These are phyloP conservation scores for Coprinopsis cinerea DNA, from an alignment of 768 basidiomycete genomes.

Conservation along the genomic window DNA sequence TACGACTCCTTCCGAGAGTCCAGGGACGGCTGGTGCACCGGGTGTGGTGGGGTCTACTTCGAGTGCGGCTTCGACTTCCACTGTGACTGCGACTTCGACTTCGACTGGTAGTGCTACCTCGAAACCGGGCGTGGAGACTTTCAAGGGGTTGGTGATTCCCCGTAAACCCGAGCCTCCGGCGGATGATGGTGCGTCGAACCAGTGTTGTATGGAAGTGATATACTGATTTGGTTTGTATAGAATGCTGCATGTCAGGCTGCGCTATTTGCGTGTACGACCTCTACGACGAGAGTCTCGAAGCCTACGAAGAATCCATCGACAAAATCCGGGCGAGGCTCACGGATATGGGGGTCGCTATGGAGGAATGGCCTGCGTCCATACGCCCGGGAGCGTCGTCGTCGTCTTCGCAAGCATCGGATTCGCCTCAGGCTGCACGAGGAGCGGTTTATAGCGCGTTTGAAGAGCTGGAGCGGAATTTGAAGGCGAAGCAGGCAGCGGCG, in stretches of 20 bases:
- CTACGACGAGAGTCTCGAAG: constrained; percentile 66
- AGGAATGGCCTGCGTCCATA: constrained; percentile 58
- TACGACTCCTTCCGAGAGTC: not conserved
- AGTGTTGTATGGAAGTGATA: not conserved
- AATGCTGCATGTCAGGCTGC: constrained; percentile 95
- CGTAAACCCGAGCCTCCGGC: constrained; percentile 55
- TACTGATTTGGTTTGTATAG: constrained; percentile 30
- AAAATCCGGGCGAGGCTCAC: constrained; percentile 46
- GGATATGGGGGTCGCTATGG: constrained; percentile 42
- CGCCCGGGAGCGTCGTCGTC: constrained; percentile 14
- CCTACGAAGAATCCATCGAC: constrained; percentile 52
- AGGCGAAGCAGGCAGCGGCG: constrained; percentile 44
- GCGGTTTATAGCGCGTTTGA: constrained; percentile 60
- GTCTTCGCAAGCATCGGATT: not conserved
- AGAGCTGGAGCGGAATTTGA: constrained; percentile 57
- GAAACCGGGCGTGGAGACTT: constrained; percentile 21
- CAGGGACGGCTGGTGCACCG: not conserved
- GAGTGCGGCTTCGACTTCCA: too few species aligned
- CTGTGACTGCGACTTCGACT: too few species aligned
- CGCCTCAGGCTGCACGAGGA: constrained; percentile 16
- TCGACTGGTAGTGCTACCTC: not conserved
- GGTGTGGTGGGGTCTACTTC: not conserved
- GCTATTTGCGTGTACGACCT: constrained; percentile 89
- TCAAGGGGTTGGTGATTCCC: constrained; percentile 55
- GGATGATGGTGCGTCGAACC: constrained; percentile 50